Evolutionary conservation across 139 green algal species (phyloP), one percentile per base, ranked within the genome.

Genomic region (Chlorella sp.): DNA sequence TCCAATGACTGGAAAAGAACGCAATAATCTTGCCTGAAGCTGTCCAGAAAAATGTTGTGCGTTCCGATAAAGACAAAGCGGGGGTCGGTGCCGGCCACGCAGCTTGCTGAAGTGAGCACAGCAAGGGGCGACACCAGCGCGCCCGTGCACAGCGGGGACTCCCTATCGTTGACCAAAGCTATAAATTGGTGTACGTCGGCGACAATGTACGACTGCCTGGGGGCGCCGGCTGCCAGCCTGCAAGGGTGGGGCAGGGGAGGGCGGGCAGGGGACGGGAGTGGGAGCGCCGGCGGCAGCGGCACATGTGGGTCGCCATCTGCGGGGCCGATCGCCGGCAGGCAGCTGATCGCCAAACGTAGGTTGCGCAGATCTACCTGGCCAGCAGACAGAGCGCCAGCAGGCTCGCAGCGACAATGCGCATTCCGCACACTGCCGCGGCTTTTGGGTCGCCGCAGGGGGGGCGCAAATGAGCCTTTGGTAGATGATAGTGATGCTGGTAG

Each of bases 61-160:
- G 34, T 40, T 12, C 84, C 84, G 28, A 88, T 14, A 11, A 30
- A 81, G 12, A 69, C 84, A 32, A 88, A 32, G 12, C 34, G 26
- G 15, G 79, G 79, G 1, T 68, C 26, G 32, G 48, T 18, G 30
- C 48, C 26, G 0, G 78, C 68, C 32, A 36, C 84, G 66, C 84
- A 88, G 28, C 60, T 30, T 21, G 84, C 84, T 1, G 84, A 24
- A 9, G 84, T 88, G 21, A 88, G 68, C 66, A 88, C 84, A 0
- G 42, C 66, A 0, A 32, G 68, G 30, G 61, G 73, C 9, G 61
- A 30, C 18, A 88, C 68, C 39, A 88, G 84, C 4, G 84, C 40
- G 24, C 84, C 84, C 3, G 66, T 66, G 37, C 84, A 88, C 39
- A 88, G 64, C 0, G 84, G 84, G 28, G 40, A 40, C 5, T 64